Evolutionary conservation across 352 stramenopile species (phyloP), one percentile per base, ranked within the genome.

Genomic region (Pythium sp.): DNA sequence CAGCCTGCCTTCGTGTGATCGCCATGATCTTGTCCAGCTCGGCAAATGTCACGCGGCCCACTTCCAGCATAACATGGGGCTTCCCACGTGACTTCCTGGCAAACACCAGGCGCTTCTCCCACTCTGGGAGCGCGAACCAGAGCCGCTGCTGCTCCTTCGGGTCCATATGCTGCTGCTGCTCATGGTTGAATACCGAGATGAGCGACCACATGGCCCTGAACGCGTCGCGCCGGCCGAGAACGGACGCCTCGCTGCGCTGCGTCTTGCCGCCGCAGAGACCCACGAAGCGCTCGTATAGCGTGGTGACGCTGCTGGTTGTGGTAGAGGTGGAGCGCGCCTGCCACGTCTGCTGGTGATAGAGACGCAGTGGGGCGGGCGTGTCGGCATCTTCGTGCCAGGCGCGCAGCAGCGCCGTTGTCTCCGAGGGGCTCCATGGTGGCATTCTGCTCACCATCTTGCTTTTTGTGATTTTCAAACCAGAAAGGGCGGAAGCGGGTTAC

Each of bases 341-440:
- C 1, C 15, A 3, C 36, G 12, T 12, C 11, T 38, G 32, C 0
- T 41, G 36, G 11, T 43, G 36, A 0, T 43, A 12, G 14, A 15
- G 36, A 43, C 3, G 36, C 11, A 43, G 11, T 12, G 36, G 36
- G 9, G 36, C 36, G 49, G 58, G 58, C 24, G 20, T 63, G n/a
- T 63, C 58, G n/a, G 53, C 57, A n/a, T 53, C 32, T 11, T 62
- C 57, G 20, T 36, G 36, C 57, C 58, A 63, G 11, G 58, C 58
- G 58, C 58, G 36, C 58, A 63, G 58, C 34, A 63, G 38, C 36
- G 34, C 34, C 15, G 38, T 36, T 18, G 15, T 47, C 41, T 63
- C 58, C n/a, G 38, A 36, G 2, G 20, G n/a, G 32, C 58, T 63
- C 58, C 58, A 63, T 1, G 36, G 58, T 5, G 58, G n/a, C 58